These are phyloP conservation scores for Apiospora arundinis DNA, from an alignment of 2,329 filamentous ascomycete species.

Conservation along the genomic window DNA sequence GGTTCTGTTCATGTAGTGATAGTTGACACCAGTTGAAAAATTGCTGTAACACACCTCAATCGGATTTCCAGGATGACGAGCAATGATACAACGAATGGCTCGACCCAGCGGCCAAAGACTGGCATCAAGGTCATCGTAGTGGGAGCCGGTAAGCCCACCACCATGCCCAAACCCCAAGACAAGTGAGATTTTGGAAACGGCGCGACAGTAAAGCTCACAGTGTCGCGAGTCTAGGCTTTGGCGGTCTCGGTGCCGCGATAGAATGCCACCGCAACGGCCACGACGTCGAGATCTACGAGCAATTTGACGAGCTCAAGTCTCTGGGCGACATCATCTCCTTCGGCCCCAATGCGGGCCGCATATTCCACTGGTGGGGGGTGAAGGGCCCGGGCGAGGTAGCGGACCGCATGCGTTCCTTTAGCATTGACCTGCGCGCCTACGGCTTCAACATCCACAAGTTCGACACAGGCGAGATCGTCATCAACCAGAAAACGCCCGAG, in stretches of 20 bases:
- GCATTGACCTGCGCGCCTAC: constrained; percentile 57
- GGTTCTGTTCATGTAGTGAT: background rate
- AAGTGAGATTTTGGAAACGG: no score
- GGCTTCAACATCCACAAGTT: constrained; percentile 69
- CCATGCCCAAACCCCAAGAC: background rate
- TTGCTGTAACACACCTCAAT: no score
- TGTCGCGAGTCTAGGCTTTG: constrained; percentile 54
- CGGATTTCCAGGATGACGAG: constrained; percentile 27
- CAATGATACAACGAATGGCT: constrained; percentile 29
- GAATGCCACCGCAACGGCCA: constrained; percentile 69
- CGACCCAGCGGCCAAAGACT: constrained; percentile 40
- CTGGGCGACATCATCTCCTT: constrained; percentile 70
- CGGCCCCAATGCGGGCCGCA: constrained; percentile 65
- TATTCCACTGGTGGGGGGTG: constrained; percentile 61
- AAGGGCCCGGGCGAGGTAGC: constrained; percentile 51
- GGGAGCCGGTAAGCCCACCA: constrained; percentile 48
- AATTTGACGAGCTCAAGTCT: constrained; percentile 61
- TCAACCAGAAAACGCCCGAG: constrained; percentile 57
- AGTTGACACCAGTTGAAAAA: background rate
- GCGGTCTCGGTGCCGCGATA: constrained; percentile 66
- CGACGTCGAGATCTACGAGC: constrained; percentile 63
- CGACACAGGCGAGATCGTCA: constrained; percentile 64
- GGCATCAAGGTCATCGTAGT: constrained; percentile 61
- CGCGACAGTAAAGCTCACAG: background rate
- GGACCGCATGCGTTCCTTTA: constrained; percentile 53